A percentile compares a stretch with the other conserved stretches of the same genome.
Conservation (phyloP, 305 asterid genomes). For the Rubia tinctorum region DNA sequence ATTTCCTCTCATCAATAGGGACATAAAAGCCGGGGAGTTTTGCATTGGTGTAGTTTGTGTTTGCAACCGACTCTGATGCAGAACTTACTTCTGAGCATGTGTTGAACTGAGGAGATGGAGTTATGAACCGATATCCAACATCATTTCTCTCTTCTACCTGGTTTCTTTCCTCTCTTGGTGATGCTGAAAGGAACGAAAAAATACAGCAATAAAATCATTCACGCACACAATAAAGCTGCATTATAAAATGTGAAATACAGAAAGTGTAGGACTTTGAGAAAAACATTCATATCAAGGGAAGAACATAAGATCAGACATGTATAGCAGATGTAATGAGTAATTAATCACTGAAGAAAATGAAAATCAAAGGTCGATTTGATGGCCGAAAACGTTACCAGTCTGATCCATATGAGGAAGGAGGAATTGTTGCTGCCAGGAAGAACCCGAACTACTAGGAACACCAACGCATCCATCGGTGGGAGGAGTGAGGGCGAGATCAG, state of each 20-base stretch:
- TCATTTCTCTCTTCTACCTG: not conserved
- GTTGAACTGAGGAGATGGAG: slow-evolving; percentile 17
- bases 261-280: not conserved
- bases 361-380: not conserved
- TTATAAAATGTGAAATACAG: no score
- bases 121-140: not conserved
- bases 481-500: not conserved
- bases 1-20: slow-evolving; percentile 18
- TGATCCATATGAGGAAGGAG: not conserved
- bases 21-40: slow-evolving; percentile 12
- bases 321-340: no score
- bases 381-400: not conserved
- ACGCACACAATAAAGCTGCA: no score
- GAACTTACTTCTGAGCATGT: slow-evolving; percentile 21
- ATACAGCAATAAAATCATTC: not conserved
- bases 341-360: no score
- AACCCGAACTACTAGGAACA: not conserved
- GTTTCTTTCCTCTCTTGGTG: not conserved
- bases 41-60: slow-evolving; percentile 18
- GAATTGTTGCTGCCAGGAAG: not conserved
- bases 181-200: not conserved
- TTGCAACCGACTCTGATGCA: slow-evolving; percentile 26
- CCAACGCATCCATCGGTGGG: not conserved
- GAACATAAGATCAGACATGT: no score
- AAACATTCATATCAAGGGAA: no score